Conservation (phyloP, 1,284 basidiomycete genomes). For the Mrakiaceae sp. region DNA sequence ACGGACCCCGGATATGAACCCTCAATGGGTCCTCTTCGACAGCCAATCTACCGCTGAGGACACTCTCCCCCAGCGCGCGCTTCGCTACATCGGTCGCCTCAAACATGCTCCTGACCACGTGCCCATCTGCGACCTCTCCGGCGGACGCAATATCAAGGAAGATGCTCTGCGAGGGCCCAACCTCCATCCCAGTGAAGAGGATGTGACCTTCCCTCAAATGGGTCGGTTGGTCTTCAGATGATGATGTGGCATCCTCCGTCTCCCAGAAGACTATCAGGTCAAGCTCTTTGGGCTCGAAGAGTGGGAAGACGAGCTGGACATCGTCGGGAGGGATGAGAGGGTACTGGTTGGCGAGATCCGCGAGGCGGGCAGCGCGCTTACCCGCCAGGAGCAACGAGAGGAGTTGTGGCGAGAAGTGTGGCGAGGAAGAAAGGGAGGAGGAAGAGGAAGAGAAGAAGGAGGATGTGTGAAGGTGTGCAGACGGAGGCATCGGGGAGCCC, state of each 20-base stretch:
- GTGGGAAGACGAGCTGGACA: constrained; percentile 56
- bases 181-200: constrained; percentile 46
- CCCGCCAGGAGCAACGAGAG: constrained; percentile 19
- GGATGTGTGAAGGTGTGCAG: not conserved
- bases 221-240: constrained; percentile 33
- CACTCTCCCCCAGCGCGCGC: constrained; percentile 50
- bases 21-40: constrained; percentile 58
- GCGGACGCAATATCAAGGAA: constrained; percentile 47
- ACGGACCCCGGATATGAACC: constrained; percentile 3
- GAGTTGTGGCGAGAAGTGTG: constrained; percentile 10
- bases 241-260: constrained; percentile 26
- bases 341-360: constrained; percentile 38
- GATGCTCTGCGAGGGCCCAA: constrained; percentile 52
- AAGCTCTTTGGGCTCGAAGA: constrained; percentile 59
- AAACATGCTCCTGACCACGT: constrained; percentile 71
- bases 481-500: not conserved
- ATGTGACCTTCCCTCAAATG: constrained; percentile 48
- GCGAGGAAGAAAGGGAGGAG: constrained; percentile 9
- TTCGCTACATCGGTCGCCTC: constrained; percentile 71
- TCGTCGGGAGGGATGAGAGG: constrained; percentile 49
- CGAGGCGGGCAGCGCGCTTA: constrained; percentile 32
- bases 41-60: constrained; percentile 64
- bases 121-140: constrained; percentile 47
- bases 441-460: not conserved
- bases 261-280: constrained; percentile 67